phyloP scores from a whole-genome alignment of 176 grass and related monocot genomes.

The Aegilops tauschii region DNA sequence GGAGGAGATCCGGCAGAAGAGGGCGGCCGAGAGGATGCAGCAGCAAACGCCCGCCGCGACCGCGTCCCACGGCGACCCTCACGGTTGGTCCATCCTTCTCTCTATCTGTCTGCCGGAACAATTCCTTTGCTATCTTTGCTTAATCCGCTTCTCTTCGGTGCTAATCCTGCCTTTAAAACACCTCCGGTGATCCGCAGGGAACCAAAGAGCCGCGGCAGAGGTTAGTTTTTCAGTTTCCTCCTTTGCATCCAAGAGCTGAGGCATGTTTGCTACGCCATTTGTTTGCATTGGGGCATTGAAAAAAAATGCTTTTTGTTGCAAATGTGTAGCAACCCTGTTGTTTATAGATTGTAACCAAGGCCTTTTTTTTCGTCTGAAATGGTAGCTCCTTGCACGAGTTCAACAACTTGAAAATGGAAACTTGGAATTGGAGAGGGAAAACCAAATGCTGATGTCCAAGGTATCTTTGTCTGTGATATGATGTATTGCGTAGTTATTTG shows the following conservation, averaged over 20 bases:
- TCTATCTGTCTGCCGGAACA: not conserved
- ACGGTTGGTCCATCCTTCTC: slow-evolving; percentile 37
- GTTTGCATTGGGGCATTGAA: not conserved
- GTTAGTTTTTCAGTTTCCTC: slow-evolving; percentile 15
- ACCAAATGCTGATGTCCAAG: slow-evolving; percentile 62
- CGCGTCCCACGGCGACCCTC: slow-evolving; percentile 52
- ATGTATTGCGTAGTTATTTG: not conserved
- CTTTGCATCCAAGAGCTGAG: not conserved
- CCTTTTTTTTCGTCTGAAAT: slow-evolving; percentile 21
- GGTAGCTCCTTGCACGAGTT: slow-evolving; percentile 56
- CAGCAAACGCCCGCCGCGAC: slow-evolving; percentile 27
- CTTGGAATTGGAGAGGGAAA: slow-evolving; percentile 57
- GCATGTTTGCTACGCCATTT: not conserved
- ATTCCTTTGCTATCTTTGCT: not conserved
- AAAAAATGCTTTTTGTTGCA: not conserved
- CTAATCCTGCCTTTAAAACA: not conserved
- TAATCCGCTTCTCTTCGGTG: not conserved
- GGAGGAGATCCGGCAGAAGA: slow-evolving; percentile 95
- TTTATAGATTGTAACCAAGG: not conserved
- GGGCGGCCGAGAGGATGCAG: slow-evolving; percentile 66
- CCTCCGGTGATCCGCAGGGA: slow-evolving; percentile 17
- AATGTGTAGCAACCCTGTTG: not conserved
- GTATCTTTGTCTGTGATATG: slow-evolving; percentile 27
- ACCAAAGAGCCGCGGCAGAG: slow-evolving; percentile 30
- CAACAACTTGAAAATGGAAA: slow-evolving; percentile 74